Evolutionary conservation across 2,329 filamentous ascomycete species (phyloP).

Genomic region (Periconia macrospinosa): DNA sequence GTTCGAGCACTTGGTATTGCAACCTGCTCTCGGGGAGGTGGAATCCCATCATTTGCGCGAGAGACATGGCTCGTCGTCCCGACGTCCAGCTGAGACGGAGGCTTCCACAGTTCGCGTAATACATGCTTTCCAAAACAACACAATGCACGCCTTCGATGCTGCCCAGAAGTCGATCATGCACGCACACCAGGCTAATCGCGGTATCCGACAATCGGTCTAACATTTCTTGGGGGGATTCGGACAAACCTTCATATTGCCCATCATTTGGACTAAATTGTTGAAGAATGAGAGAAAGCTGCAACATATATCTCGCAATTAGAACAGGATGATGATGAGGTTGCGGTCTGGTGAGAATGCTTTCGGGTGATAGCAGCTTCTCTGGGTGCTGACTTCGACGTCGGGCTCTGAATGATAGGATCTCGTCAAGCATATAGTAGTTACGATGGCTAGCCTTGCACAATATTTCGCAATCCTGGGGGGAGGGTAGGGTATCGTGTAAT

Average conservation of each 20-base stretch:
- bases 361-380: conserved; percentile 5
- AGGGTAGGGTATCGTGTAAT: conserved; percentile 12
- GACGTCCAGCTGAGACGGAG: conserved; percentile 43
- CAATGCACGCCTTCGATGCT: conserved; percentile 45
- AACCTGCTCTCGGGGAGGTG: conserved; percentile 21
- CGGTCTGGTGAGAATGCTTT: conserved; percentile 9
- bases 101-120: conserved; percentile 42
- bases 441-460: conserved; percentile 12
- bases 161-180: conserved; percentile 39
- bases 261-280: conserved; percentile 20
- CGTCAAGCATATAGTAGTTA: conserved; percentile 8
- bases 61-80: conserved; percentile 39
- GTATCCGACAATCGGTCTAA: conserved; percentile 30
- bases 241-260: conserved; percentile 14
- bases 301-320: conserved; percentile 37
- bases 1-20: conserved; percentile 5
- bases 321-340: conserved; percentile 25
- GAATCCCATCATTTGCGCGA: conserved; percentile 48
- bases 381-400: conserved; percentile 1
- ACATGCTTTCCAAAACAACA: conserved; percentile 44
- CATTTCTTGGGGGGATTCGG: conserved; percentile 23
- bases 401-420: conserved; percentile 8
- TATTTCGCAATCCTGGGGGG: conserved; percentile 11
- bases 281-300: conserved; percentile 33
- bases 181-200: conserved; percentile 31